Evolutionary conservation across 2,329 filamentous ascomycete species (phyloP), one percentile per base, ranked within the genome.

Genomic region (Scedosporium apiospermum): DNA sequence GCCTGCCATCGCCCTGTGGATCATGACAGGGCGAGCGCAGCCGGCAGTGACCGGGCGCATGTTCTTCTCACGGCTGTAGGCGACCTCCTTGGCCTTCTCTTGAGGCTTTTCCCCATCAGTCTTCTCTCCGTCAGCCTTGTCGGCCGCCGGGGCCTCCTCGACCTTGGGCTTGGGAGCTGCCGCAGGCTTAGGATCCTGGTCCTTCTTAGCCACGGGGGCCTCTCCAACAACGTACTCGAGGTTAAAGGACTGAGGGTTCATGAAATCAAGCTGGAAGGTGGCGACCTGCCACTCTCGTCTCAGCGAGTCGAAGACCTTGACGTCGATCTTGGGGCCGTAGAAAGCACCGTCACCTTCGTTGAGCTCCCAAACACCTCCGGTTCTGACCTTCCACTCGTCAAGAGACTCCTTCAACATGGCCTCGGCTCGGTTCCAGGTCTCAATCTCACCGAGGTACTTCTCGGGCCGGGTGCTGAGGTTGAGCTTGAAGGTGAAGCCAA

Each of bases 261-360:
- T 64, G 79, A 96, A 96, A 73, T 96, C 91, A 62, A 96, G 85
- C 77, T 98, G 93, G 68, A 98, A 96, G 12, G 93, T 98, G 68
- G 93, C 91, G 71, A 91, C 96, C 76, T 96, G 90, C 79, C 87
- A 90, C 64, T 67, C 67, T 57, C 65, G 64, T 61, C 65, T 64
- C 23, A 66, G 63, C 62, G 63, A 66, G 53, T 66, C 65, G 58
- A 65, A 88, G 71, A 99, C 93, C 65, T 91, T 96, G 71, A 99
- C 95, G 70, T 99, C 95, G 69, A 98, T 96, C 84, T 99, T 99
- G 60, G 95, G 95, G 1, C 95, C 95, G 74, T 99, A 99, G 78
- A 98, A 99, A 61, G 95, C 95, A 72, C 95, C 95, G 69, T 99
- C 95, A 63, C 93, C 95, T 64, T 91, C 89, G 76, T 98, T 96